Evolutionary conservation across 352 stramenopile species (phyloP).

Genomic region (Globisporangium heterothallicum): DNA sequence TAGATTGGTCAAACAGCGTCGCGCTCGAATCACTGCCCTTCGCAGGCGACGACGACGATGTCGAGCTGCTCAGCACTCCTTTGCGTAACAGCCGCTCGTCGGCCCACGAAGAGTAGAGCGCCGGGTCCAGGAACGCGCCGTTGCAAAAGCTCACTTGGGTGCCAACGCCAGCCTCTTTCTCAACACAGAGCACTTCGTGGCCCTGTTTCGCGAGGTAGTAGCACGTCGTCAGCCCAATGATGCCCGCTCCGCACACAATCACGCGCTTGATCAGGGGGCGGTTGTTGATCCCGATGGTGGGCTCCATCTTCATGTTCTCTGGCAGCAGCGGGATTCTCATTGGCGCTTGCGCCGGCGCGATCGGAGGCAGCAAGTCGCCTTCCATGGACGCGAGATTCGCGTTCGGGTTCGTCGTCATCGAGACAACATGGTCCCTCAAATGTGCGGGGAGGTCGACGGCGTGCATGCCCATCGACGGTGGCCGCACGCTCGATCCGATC

Average conservation of each 20-base stretch:
- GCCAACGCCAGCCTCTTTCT: constrained; percentile 73
- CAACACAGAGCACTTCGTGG: constrained; percentile 83
- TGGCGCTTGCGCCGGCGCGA: constrained; percentile 44
- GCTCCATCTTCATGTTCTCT: constrained; percentile 68
- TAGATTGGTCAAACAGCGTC: constrained; percentile 8
- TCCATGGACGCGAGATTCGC: constrained; percentile 17
- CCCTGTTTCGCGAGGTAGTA: constrained; percentile 83
- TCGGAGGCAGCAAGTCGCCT: constrained; percentile 51
- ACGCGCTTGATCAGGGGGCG: constrained; percentile 68
- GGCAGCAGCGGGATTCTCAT: constrained; percentile 56
- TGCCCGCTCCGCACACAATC: constrained; percentile 81
- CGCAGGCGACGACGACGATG: constrained; percentile 9
- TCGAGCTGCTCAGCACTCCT: constrained; percentile 20
- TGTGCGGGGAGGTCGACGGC: constrained; percentile 48
- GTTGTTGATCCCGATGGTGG: constrained; percentile 47
- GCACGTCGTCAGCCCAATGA: constrained; percentile 80
- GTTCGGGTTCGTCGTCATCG: constrained; percentile 8
- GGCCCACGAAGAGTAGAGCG: constrained; percentile 78
- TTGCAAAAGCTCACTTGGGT: constrained; percentile 82
- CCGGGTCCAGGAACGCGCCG: constrained; percentile 75
- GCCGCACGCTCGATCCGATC: constrained; percentile 5
- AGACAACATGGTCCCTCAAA: constrained; percentile 51
- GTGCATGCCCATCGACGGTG: constrained; percentile 14
- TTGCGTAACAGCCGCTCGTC: constrained; percentile 63
- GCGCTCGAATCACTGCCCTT: constrained; percentile 2